These are phyloP conservation scores for Petunia secreta DNA, from an alignment of 257 asterid species.

Conservation along the genomic window DNA sequence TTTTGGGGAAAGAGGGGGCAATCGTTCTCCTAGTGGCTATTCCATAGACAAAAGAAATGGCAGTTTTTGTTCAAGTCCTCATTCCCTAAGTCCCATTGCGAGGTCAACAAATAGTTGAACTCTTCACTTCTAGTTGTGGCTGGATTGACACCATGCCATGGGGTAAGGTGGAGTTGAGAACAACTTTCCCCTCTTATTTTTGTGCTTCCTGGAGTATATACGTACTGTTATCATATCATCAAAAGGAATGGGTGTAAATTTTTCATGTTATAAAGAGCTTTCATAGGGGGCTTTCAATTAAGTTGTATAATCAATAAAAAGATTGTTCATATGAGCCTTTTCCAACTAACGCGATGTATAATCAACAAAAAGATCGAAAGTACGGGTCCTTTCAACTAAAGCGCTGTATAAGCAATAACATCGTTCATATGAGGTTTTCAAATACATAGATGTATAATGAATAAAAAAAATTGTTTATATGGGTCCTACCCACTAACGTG, in stretches of 20 bases:
- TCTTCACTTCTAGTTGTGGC: neutral
- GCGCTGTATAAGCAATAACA: no score
- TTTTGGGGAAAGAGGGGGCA: neutral
- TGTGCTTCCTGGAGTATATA: neutral
- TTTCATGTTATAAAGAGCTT: neutral
- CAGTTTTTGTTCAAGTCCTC: slow-evolving; percentile 8
- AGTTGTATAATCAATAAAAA: no score
- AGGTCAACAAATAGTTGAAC: neutral
- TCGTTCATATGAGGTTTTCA: no score
- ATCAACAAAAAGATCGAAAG: no score
- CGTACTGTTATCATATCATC: neutral
- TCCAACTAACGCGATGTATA: no score
- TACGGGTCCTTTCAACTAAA: no score
- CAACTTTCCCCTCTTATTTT: neutral
- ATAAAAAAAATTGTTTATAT: no score
- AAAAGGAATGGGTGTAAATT: neutral
- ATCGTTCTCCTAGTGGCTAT: neutral
- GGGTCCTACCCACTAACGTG: no score
- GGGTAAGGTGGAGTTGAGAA: neutral
- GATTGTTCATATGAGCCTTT: no score
- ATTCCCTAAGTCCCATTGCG: neutral
- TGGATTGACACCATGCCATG: neutral
- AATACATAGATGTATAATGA: no score
- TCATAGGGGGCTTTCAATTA: no score
- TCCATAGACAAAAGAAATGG: neutral